These are phyloP conservation scores for Dictyostelium capitatum DNA, from an alignment of 78 protist genomes.

Conservation along the genomic window DNA sequence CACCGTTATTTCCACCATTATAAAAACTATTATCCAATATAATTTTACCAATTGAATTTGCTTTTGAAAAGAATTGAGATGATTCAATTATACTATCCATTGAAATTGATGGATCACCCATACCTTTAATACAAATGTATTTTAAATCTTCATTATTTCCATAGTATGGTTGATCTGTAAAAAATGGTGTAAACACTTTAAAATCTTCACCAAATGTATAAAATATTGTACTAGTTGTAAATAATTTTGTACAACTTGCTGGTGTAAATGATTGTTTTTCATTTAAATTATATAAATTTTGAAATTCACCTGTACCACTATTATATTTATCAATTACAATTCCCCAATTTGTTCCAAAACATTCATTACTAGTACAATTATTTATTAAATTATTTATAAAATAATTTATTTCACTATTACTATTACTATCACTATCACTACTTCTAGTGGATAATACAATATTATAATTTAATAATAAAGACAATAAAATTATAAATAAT, in stretches of 20 bases:
- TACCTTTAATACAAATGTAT: slow-evolving; percentile 41
- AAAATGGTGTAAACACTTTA: slow-evolving; percentile 49
- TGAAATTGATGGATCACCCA: slow-evolving; percentile 70
- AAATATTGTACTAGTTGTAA: slow-evolving; percentile 21
- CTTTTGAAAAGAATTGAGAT: slow-evolving; percentile 19
- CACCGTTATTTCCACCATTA: not conserved
- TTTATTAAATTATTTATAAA: not conserved
- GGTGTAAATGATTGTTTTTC: slow-evolving; percentile 24
- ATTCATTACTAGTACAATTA: slow-evolving; percentile 20
- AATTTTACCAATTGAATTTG: not conserved
- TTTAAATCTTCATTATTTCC: not conserved
- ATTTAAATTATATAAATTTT: slow-evolving; percentile 21
- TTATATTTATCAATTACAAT: slow-evolving; percentile 28
- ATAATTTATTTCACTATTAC: not conserved
- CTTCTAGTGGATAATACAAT: too few species aligned
- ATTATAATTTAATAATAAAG: too few species aligned
- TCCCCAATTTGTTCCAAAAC: slow-evolving; percentile 34
- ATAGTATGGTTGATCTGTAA: slow-evolving; percentile 20
- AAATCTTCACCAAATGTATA: slow-evolving; percentile 67
- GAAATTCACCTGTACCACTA: not conserved
- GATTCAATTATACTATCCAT: not conserved
- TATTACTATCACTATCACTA: not conserved
- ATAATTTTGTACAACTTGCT: slow-evolving; percentile 44
- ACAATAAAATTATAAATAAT: not conserved
- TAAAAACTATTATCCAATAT: slow-evolving; percentile 41